A percentile compares a stretch with the other conserved stretches of the same genome.
These are phyloP conservation scores for Emergomyces africanus DNA, from an alignment of 2,329 filamentous ascomycete species.

Conservation along the genomic window DNA sequence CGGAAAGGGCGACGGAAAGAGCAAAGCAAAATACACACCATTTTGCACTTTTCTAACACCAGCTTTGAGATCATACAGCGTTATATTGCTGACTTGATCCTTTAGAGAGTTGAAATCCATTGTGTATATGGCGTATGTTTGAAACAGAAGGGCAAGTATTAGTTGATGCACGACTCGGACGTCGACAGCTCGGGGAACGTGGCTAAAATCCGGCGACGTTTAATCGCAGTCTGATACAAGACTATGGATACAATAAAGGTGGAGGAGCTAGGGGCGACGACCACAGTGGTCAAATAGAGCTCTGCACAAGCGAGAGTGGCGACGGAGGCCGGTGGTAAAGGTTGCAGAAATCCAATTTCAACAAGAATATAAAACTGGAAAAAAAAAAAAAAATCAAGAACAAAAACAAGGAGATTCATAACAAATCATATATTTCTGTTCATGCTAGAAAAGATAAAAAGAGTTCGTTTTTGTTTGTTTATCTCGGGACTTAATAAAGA, in stretches of 20 bases:
- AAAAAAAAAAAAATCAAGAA: neutral
- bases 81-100: constrained; percentile 80
- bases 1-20: neutral
- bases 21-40: constrained; percentile 43
- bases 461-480: neutral
- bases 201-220: neutral
- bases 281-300: neutral
- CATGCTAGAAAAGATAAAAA: neutral
- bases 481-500: neutral
- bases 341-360: neutral
- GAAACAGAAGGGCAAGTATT: neutral
- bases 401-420: neutral
- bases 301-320: neutral
- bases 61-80: constrained; percentile 89
- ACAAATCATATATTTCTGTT: neutral
- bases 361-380: neutral
- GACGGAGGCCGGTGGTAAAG: too few relatives aligned
- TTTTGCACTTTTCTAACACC: constrained; percentile 92
- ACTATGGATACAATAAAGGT: neutral
- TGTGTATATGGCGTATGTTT: constrained; percentile 13
- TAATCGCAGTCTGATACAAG: neutral
- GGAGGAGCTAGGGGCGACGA: neutral
- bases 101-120: constrained; percentile 84
- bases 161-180: neutral
- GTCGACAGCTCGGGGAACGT: neutral